A percentile compares a stretch with the other conserved stretches of the same genome.
Evolutionary conservation across 2,329 filamentous ascomycete species (phyloP).

Genomic region (Nemania abortiva): DNA sequence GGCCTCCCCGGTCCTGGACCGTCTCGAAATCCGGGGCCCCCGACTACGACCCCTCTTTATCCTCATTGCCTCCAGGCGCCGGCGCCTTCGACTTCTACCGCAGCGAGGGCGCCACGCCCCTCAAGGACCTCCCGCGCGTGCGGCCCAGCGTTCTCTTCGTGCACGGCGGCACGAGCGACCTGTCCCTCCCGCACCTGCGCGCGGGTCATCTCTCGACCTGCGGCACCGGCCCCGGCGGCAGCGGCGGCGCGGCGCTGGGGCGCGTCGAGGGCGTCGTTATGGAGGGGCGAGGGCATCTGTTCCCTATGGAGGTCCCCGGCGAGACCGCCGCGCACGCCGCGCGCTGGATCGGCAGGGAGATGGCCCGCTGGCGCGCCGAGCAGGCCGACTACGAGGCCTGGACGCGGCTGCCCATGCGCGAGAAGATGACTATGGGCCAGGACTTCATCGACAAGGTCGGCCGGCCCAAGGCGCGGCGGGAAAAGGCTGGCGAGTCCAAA

Average conservation of each 20-base stretch:
- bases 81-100: slow-evolving; percentile 72
- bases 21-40: slow-evolving; percentile 52
- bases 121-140: slow-evolving; percentile 68
- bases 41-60: slow-evolving; percentile 59
- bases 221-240: slow-evolving; percentile 74
- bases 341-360: slow-evolving; percentile 67
- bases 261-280: slow-evolving; percentile 74
- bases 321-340: slow-evolving; percentile 73
- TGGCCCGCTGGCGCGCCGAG: slow-evolving; percentile 68
- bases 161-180: slow-evolving; percentile 70
- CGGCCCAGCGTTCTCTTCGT: slow-evolving; percentile 77
- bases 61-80: slow-evolving; percentile 50
- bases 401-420: slow-evolving; percentile 60
- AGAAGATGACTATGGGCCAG: slow-evolving; percentile 69
- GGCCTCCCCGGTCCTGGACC: slow-evolving; percentile 56
- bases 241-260: slow-evolving; percentile 72
- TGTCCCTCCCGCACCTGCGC: slow-evolving; percentile 65
- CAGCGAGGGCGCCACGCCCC: slow-evolving; percentile 69
- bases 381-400: slow-evolving; percentile 69
- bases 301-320: slow-evolving; percentile 82
- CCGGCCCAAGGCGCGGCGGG: slow-evolving; percentile 36
- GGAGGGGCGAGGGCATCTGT: slow-evolving; percentile 77
- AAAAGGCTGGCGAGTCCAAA: slow-evolving; percentile 39
- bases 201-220: slow-evolving; percentile 73
- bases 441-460: slow-evolving; percentile 68